Percentiles rank a stretch among this genome's conserved stretches.
Evolutionary conservation across 257 asterid genomes (phyloP).

Genomic region (Solanum sejunctum): DNA sequence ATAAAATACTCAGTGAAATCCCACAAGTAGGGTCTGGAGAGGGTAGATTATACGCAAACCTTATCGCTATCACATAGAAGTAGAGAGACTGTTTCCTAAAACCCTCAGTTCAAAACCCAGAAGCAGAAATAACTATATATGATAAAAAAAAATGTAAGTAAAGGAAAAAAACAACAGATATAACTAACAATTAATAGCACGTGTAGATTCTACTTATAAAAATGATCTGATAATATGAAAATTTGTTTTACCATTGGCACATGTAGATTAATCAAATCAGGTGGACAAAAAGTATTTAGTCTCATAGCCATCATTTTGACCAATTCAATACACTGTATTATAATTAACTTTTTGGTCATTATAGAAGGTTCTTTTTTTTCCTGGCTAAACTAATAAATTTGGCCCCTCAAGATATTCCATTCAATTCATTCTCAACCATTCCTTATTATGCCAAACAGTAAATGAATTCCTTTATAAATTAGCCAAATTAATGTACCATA

Average conservation of each 20-base stretch:
- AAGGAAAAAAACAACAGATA: too few relatives aligned
- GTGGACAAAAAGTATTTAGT: not conserved
- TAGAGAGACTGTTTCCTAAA: too few relatives aligned
- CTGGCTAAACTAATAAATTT: constrained; percentile 6
- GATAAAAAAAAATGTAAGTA: too few relatives aligned
- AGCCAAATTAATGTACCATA: not conserved
- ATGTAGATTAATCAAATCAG: not conserved
- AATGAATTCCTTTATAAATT: constrained; percentile 11
- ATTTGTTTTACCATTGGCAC: not conserved
- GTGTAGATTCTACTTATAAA: not conserved
- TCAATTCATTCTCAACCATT: constrained; percentile 4
- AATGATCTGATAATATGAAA: not conserved
- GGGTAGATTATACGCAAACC: too few relatives aligned
- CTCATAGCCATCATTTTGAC: constrained; percentile 4
- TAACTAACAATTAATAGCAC: too few relatives aligned
- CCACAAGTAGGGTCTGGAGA: too few relatives aligned
- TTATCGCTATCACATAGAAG: too few relatives aligned
- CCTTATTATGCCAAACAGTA: not conserved
- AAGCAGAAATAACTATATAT: too few relatives aligned
- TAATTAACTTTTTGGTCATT: constrained; percentile 15
- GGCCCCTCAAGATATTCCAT: constrained; percentile 23
- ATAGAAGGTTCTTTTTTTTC: constrained; percentile 18
- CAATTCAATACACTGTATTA: not conserved
- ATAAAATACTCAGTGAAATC: too few relatives aligned
- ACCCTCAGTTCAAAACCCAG: too few relatives aligned